phyloP scores from a whole-genome alignment of 177 flowering plant species.

The Telopea speciosissima region DNA sequence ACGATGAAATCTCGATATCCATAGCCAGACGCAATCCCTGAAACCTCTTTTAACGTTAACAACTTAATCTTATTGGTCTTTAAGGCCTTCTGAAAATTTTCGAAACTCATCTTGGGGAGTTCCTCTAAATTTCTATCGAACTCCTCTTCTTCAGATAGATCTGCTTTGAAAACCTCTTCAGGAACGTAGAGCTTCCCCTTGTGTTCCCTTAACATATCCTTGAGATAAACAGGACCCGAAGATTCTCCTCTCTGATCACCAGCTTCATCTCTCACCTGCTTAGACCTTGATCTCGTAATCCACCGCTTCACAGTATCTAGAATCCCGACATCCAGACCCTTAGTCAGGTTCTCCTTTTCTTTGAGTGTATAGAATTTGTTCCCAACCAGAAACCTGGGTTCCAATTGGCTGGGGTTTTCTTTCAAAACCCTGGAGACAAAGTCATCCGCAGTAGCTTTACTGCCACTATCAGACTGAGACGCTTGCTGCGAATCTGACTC shows the following conservation, averaged over 20 bases:
- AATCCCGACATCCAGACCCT: conserved; percentile 19
- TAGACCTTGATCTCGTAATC: conserved; percentile 24
- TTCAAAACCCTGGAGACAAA: conserved; percentile 75
- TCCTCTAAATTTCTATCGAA: conserved; percentile 52
- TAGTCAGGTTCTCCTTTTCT: conserved; percentile 50
- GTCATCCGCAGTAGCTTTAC: conserved; percentile 40
- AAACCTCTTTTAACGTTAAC: conserved; percentile 50
- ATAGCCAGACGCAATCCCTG: conserved; percentile 14
- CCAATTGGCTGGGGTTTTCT: conserved; percentile 88
- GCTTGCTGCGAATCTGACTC: conserved; percentile 10
- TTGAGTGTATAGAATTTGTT: conserved; percentile 53
- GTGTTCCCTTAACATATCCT: conserved; percentile 74
- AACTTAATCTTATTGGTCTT: conserved; percentile 61
- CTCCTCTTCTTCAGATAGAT: conserved; percentile 75
- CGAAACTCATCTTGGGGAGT: conserved; percentile 68
- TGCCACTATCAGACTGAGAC: conserved; percentile 13
- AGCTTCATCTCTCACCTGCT: conserved; percentile 15
- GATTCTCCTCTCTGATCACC: conserved; percentile 13
- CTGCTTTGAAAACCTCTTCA: conserved; percentile 57
- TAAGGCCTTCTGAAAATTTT: conserved; percentile 59
- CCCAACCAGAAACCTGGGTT: conserved; percentile 64
- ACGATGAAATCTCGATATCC: conserved; percentile 60
- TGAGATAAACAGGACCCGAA: conserved; percentile 47
- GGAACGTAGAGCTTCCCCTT: conserved; percentile 91
- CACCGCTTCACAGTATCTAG: conserved; percentile 30